Conservation (phyloP, 305 asterid genomes). For the Solanum hybrid region DNA sequence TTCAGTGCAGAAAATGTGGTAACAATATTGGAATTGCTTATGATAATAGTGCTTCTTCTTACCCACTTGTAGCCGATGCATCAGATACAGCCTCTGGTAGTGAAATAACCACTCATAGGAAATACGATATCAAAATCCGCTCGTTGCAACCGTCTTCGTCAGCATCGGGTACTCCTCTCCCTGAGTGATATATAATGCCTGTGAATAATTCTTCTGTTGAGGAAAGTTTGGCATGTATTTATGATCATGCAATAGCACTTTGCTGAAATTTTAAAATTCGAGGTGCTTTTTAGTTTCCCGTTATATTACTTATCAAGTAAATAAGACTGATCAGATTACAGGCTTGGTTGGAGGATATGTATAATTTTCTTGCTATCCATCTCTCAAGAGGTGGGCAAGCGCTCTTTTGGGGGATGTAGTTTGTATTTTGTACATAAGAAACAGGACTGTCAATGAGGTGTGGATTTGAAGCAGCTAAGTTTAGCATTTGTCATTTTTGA, state of each 20-base stretch:
- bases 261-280: background rate
- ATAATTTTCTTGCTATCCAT: background rate
- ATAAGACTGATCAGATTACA: background rate
- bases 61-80: slow-evolving; percentile 40
- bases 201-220: background rate
- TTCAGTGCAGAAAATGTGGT: slow-evolving; percentile 74
- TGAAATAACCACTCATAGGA: slow-evolving; percentile 25
- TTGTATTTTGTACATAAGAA: slow-evolving; percentile 6
- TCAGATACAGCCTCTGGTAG: slow-evolving; percentile 37
- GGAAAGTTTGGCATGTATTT: background rate
- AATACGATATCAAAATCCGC: slow-evolving; percentile 51
- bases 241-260: background rate
- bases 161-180: background rate
- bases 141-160: slow-evolving; percentile 56
- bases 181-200: background rate
- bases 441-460: background rate
- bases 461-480: background rate
- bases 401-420: background rate
- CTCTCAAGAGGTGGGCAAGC: background rate
- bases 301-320: background rate
- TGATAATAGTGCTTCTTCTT: slow-evolving; percentile 32
- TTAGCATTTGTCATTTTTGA: background rate
- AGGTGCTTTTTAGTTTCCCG: background rate
- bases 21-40: slow-evolving; percentile 51
- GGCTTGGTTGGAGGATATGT: background rate